phyloP scores from a whole-genome alignment of 495 filamentous ascomycete species.

The Tirmania nivea region DNA sequence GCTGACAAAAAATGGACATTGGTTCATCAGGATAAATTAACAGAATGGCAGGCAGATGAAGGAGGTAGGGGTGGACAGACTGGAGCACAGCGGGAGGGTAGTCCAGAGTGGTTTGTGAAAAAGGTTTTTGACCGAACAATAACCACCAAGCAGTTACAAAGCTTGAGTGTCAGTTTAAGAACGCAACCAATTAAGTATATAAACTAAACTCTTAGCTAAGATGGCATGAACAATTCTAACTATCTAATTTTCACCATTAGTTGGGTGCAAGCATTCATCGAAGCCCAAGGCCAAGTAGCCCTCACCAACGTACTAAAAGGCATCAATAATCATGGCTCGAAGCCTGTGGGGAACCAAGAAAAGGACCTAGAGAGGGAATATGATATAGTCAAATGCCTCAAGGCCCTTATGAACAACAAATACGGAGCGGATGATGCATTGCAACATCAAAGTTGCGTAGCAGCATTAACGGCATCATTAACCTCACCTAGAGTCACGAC shows the following conservation, averaged over 20 bases:
- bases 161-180: slow-evolving; percentile 76
- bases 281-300: slow-evolving; percentile 91
- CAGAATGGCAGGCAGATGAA: slow-evolving; percentile 84
- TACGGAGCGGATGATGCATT: slow-evolving; percentile 97
- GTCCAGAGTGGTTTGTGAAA: slow-evolving; percentile 93
- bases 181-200: slow-evolving; percentile 75
- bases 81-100: slow-evolving; percentile 77
- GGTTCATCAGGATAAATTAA: slow-evolving; percentile 81
- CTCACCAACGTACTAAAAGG: slow-evolving; percentile 83
- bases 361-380: slow-evolving; percentile 63
- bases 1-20: slow-evolving; percentile 92
- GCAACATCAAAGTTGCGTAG: slow-evolving; percentile 66
- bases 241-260: slow-evolving; percentile 14
- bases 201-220: no score
- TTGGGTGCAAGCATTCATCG: slow-evolving; percentile 92
- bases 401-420: slow-evolving; percentile 96
- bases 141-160: slow-evolving; percentile 71
- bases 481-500: slow-evolving; percentile 79
- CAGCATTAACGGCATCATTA: slow-evolving; percentile 67
- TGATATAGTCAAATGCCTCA: slow-evolving; percentile 92
- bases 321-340: slow-evolving; percentile 67
- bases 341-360: slow-evolving; percentile 30
- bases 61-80: slow-evolving; percentile 39
- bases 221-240: no score
- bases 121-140: slow-evolving; percentile 93